These are phyloP conservation scores for Neckera pumila DNA, from an alignment of 225 moss, liverwort and hornwort genomes.

Conservation along the genomic window DNA sequence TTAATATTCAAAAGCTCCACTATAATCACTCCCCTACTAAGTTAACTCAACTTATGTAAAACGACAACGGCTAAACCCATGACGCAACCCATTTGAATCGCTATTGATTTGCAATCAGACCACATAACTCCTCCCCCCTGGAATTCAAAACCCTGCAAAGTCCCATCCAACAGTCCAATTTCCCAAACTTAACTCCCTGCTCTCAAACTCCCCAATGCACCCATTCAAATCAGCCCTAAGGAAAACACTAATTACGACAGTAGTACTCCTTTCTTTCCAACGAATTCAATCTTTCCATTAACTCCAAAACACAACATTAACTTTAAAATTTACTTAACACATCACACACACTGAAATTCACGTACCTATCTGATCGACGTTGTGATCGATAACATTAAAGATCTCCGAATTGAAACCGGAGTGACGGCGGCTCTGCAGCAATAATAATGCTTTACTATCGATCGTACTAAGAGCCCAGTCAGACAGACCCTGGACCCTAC, in stretches of 20 bases:
- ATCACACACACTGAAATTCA: not conserved
- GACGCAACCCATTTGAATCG: not conserved
- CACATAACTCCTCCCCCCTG: not conserved
- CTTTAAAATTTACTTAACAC: not conserved
- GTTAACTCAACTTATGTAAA: not conserved
- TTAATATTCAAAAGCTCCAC: not conserved
- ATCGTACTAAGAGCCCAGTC: not conserved
- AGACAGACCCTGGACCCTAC: not conserved
- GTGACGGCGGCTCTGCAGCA: slow-evolving; percentile 1
- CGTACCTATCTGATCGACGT: not conserved
- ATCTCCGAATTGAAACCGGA: not conserved
- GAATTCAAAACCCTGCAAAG: not conserved
- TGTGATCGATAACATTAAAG: not conserved
- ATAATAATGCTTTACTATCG: not conserved
- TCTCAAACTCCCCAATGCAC: not conserved
- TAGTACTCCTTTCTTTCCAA: not conserved
- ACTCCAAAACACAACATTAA: not conserved
- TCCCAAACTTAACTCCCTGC: not conserved
- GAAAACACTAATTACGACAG: not conserved
- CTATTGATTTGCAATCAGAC: not conserved
- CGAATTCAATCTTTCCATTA: not conserved
- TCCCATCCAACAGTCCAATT: slow-evolving; percentile 24
- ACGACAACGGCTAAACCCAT: slow-evolving; percentile 5
- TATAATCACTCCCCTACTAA: not conserved
- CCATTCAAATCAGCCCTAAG: not conserved